A percentile compares a stretch with the other conserved stretches of the same genome.
phyloP scores from a whole-genome alignment of 805 yeast genomes.

The Candida tallmaniae region DNA sequence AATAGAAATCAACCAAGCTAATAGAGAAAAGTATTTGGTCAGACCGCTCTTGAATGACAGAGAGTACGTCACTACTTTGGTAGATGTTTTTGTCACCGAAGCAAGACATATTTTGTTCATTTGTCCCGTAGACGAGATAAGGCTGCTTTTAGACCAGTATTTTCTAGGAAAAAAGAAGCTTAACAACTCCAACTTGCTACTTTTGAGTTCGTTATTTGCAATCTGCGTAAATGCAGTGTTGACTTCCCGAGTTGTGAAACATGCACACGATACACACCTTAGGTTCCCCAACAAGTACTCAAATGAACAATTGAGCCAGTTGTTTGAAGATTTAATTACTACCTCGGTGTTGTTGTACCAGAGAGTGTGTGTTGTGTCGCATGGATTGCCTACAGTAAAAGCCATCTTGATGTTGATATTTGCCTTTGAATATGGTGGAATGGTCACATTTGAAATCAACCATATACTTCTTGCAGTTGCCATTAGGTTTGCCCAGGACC shows the following conservation, averaged over 20 bases:
- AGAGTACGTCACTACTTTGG: constrained; percentile 4
- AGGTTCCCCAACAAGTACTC: constrained; percentile 1
- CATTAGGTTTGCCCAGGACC: constrained; percentile 34
- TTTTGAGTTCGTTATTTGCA: constrained; percentile 4
- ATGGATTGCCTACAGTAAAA: constrained; percentile 47
- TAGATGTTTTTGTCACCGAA: constrained; percentile 3
- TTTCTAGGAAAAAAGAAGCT: constrained; percentile 2
- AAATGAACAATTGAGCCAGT: constrained; percentile 10
- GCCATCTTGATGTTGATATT: constrained; percentile 45
- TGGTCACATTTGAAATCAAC: constrained; percentile 21
- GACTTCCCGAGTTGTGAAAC: constrained; percentile 4
- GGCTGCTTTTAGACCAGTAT: constrained; percentile 4
- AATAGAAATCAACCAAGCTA: constrained; percentile 17
- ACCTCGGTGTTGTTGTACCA: constrained; percentile 48
- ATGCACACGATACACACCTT: not conserved
- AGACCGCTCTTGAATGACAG: constrained; percentile 20
- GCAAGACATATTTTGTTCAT: not conserved
- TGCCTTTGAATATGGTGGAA: constrained; percentile 28
- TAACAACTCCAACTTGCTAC: constrained; percentile 8
- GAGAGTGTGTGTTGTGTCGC: constrained; percentile 44
- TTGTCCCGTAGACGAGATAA: not conserved
- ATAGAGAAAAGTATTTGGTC: constrained; percentile 16
- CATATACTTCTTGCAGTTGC: constrained; percentile 29
- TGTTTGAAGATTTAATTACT: constrained; percentile 16
- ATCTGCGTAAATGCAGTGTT: constrained; percentile 3